Percentiles rank a stretch among this genome's conserved stretches.
These are phyloP conservation scores for Colletotrichum sidae DNA, from an alignment of 2,329 filamentous ascomycete species.

Conservation along the genomic window DNA sequence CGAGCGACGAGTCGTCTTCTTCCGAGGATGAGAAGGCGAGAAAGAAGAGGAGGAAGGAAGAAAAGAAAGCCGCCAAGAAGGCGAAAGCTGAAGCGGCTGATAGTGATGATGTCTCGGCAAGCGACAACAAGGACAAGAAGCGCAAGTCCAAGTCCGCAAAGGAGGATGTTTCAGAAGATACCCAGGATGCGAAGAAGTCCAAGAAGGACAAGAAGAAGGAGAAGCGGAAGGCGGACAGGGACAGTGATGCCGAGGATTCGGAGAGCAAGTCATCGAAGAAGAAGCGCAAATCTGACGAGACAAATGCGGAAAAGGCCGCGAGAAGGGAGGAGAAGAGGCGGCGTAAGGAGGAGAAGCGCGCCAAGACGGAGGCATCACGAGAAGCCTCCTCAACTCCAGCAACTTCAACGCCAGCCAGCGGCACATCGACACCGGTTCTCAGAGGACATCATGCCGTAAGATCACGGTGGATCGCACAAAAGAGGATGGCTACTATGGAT, in stretches of 20 bases:
- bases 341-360: conserved; percentile 55
- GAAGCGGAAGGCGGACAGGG: conserved; percentile 53
- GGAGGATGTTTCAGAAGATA: conserved; percentile 42
- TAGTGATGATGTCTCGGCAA: conserved; percentile 39
- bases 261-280: conserved; percentile 47
- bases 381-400: conserved; percentile 43
- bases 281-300: conserved; percentile 41
- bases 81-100: conserved; percentile 32
- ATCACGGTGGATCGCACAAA: conserved; percentile 87
- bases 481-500: conserved; percentile 85
- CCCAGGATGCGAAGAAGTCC: conserved; percentile 40
- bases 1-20: conserved; percentile 41
- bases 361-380: conserved; percentile 49
- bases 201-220: conserved; percentile 43
- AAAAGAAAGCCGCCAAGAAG: conserved; percentile 49
- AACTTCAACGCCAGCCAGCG: conserved; percentile 55
- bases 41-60: conserved; percentile 52
- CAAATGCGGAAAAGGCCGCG: conserved; percentile 53
- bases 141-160: conserved; percentile 48
- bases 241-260: conserved; percentile 42
- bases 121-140: conserved; percentile 55
- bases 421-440: conserved; percentile 57
- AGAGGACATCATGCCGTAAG: conserved; percentile 78
- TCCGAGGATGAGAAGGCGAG: conserved; percentile 48
- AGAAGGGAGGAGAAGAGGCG: conserved; percentile 63